These are phyloP conservation scores for Rhizophagus clarus DNA, from an alignment of 192 early-diverging fungal genomes.

Conservation along the genomic window DNA sequence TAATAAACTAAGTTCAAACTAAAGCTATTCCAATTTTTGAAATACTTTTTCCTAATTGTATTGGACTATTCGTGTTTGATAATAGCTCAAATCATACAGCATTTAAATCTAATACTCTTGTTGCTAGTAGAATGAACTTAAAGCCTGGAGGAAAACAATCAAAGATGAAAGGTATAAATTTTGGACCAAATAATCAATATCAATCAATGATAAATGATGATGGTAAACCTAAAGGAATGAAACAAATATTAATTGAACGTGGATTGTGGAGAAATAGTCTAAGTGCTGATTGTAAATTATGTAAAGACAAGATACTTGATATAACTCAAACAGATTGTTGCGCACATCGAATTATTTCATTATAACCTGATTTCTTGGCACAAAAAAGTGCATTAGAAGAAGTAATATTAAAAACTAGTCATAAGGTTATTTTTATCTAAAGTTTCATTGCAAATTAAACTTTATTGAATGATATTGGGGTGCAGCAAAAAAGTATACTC, in stretches of 20 bases:
- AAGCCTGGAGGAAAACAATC: constrained; percentile 14
- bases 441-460: constrained; percentile 41
- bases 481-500: constrained; percentile 34
- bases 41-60: not conserved
- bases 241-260: not conserved
- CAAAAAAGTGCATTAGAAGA: constrained; percentile 27
- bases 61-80: constrained; percentile 36
- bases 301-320: not conserved
- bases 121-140: constrained; percentile 30
- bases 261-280: constrained; percentile 2
- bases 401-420: constrained; percentile 14
- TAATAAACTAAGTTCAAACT: constrained; percentile 23
- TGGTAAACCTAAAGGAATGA: not conserved
- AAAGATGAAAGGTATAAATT: constrained; percentile 12
- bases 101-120: constrained; percentile 27
- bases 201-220: not conserved
- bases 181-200: not conserved
- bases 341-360: constrained; percentile 28
- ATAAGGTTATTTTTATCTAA: constrained; percentile 33
- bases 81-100: constrained; percentile 23
- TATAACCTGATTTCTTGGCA: constrained; percentile 35
- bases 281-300: not conserved
- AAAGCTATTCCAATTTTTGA: constrained; percentile 33
- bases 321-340: constrained; percentile 21
- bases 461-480: constrained; percentile 40